Conservation (phyloP, 2,329 filamentous ascomycete genomes). For the Trichoderma aggressivum region DNA sequence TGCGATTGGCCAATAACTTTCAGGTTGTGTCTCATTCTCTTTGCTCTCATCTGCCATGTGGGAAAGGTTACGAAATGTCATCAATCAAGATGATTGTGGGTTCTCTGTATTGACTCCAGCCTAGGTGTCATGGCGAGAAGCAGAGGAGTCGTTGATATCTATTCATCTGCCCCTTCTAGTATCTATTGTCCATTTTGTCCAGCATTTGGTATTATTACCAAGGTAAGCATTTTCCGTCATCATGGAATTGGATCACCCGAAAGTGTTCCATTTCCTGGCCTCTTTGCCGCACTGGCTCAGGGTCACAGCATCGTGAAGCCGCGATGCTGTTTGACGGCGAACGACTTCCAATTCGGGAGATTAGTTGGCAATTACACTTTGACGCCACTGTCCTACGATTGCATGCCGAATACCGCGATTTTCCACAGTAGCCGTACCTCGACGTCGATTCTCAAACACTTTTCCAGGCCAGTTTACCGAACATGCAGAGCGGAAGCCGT, state of each 20-base stretch:
- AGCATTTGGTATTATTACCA: neutral
- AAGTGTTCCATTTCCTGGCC: neutral
- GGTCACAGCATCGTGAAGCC: neutral
- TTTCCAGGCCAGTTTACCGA: neutral
- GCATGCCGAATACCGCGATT: neutral
- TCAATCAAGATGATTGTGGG: neutral
- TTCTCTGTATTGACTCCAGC: neutral
- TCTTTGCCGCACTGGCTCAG: neutral
- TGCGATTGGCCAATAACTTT: neutral
- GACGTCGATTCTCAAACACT: neutral
- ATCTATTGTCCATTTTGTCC: neutral
- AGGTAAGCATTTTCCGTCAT: neutral
- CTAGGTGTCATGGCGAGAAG: neutral
- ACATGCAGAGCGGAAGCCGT: neutral
- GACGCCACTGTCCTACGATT: conserved; percentile 4
- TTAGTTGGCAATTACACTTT: conserved; percentile 1
- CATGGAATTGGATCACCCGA: neutral
- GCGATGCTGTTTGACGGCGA: conserved; percentile 1
- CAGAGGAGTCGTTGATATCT: no score
- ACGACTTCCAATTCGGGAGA: neutral
- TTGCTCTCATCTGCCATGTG: neutral
- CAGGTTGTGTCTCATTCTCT: neutral
- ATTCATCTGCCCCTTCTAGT: neutral
- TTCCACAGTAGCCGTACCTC: neutral
- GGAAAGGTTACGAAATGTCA: neutral